Base-by-base conservation (phyloP, 2,329 filamentous ascomycete species). In the Ophidiomyces ophidiicola region DNA sequence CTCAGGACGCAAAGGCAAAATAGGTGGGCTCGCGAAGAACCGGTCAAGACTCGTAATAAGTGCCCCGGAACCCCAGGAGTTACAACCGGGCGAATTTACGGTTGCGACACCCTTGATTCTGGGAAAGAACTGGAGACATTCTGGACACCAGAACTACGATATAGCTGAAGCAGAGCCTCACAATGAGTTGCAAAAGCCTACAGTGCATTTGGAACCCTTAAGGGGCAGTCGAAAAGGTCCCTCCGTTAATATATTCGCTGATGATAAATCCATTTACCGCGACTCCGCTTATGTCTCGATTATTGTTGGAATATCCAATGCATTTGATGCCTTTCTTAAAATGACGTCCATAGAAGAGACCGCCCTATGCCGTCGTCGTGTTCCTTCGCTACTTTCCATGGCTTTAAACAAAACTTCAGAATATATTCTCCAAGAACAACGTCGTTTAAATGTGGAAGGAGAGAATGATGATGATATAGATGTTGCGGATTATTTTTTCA, bases 401-500 rank as follows among this genome's bases (percentile, higher is more conserved):
- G 50, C 57, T 5, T 44, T 52, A 23, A 53, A 57, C 25, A 53
- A 52, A 15, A 47, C 63, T 15, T 61, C 61, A 3, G 50, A 55
- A 18, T 63, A 61, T 44, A 60, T 64, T 32, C 48, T 54, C 11
- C 47, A 50, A 4, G 61, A 64, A 41, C 60, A 63, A 43, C 47
- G 49, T 29, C 42, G 50, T 29, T 53, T 60, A 24, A 49, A 63
- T 41, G 52, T 56, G 15, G 33, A 44, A 15, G 54, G 58, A 3
- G 50, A 48, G 7, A 46, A 53, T n/a, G 49, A 58, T 26, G 48
- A 49, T 3, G 56, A 59, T 12, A 50, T 56, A 26, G 54, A 64
- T 46, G 61, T 63, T 55, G 61, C 57, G 21, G 54, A 61, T 50
- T 53, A 52, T 35, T 61, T 63, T 41, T 62, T 63, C 43, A 63